These are phyloP conservation scores for Xylariaceae sp. DNA, from an alignment of 2,329 filamentous ascomycete genomes.

Conservation along the genomic window DNA sequence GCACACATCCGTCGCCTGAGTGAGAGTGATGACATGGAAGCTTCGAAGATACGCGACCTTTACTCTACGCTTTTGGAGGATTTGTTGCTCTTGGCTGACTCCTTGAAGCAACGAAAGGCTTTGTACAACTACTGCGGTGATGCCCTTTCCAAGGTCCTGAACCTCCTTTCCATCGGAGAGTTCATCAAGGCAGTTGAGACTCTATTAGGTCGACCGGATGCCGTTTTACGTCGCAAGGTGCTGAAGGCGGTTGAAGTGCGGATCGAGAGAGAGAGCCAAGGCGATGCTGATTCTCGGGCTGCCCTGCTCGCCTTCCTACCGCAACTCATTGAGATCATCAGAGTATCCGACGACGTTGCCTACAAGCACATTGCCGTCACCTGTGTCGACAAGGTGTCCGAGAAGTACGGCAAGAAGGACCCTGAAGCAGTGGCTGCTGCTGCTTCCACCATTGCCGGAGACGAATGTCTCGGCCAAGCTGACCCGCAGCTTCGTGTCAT, in stretches of 20 bases:
- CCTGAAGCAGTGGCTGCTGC: constrained; percentile 68
- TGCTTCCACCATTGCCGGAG: constrained; percentile 69
- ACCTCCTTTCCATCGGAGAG: constrained; percentile 77
- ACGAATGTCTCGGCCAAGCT: constrained; percentile 67
- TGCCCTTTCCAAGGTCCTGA: constrained; percentile 72
- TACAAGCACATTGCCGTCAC: constrained; percentile 82
- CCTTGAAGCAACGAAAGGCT: constrained; percentile 50
- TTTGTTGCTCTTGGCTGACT: constrained; percentile 60
- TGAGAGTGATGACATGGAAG: constrained; percentile 59
- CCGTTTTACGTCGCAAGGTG: constrained; percentile 72
- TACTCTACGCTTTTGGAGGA: constrained; percentile 65
- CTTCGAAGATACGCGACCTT: constrained; percentile 60
- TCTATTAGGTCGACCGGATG: constrained; percentile 69
- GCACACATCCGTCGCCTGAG: constrained; percentile 51
- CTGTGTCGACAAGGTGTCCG: constrained; percentile 87
- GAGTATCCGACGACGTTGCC: constrained; percentile 63
- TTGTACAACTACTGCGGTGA: constrained; percentile 59
- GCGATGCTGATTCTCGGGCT: constrained; percentile 61
- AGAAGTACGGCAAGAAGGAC: constrained; percentile 94
- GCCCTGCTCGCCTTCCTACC: constrained; percentile 75
- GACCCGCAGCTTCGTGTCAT: constrained; percentile 72
- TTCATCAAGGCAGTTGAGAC: constrained; percentile 85
- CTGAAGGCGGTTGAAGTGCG: constrained; percentile 75
- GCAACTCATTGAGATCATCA: constrained; percentile 70
- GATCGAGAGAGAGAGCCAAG: constrained; percentile 66